Evolutionary conservation across 768 basidiomycete genomes (phyloP).

Genomic region (Cubamyces lactineus): DNA sequence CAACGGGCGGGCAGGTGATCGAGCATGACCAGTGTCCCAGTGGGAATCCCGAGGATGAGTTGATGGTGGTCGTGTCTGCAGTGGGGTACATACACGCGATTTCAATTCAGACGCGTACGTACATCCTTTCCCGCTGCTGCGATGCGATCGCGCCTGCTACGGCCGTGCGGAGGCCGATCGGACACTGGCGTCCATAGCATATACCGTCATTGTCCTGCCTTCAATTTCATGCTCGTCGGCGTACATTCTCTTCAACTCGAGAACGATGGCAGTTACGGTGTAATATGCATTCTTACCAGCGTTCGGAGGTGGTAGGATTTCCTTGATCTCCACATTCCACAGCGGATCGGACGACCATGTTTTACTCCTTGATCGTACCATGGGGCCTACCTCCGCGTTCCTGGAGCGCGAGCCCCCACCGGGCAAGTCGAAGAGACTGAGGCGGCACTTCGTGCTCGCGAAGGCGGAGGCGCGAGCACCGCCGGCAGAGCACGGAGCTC

Average conservation of each 20-base stretch:
- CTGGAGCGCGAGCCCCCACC: not conserved
- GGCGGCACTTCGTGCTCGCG: constrained; percentile 6
- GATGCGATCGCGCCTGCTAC: not conserved
- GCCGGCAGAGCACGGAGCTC: constrained; percentile 2
- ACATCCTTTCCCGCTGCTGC: too few relatives aligned
- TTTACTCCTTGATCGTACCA: too few relatives aligned
- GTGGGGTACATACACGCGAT: too few relatives aligned
- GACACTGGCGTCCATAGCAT: constrained; percentile 1
- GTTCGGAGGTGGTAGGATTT: too few relatives aligned
- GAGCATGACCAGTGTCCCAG: too few relatives aligned
- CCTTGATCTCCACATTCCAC: too few relatives aligned
- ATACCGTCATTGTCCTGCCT: not conserved
- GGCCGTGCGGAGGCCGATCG: not conserved
- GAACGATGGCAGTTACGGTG: not conserved
- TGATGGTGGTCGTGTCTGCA: too few relatives aligned
- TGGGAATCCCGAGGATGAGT: too few relatives aligned
- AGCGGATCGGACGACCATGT: too few relatives aligned
- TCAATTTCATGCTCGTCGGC: not conserved
- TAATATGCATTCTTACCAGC: not conserved
- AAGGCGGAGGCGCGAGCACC: not conserved
- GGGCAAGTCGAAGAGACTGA: not conserved
- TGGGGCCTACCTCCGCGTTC: not conserved
- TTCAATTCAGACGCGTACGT: too few relatives aligned
- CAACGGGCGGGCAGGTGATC: too few relatives aligned
- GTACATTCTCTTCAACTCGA: not conserved